These are phyloP conservation scores for Beverwykella pulmonaria DNA, from an alignment of 495 filamentous ascomycete species.

Conservation along the genomic window DNA sequence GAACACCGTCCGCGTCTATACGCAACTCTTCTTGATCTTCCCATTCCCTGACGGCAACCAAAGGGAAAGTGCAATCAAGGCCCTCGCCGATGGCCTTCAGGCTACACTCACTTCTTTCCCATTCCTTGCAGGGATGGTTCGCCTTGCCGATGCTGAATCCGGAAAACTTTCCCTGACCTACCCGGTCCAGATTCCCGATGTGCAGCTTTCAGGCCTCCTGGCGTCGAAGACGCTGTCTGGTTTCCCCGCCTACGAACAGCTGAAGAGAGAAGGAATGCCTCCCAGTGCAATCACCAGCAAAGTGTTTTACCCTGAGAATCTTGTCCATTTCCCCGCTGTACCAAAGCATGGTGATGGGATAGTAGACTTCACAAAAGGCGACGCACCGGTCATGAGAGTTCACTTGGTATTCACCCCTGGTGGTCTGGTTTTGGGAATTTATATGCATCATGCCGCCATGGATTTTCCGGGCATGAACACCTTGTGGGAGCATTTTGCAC, in stretches of 20 bases:
- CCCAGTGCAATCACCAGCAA: slow-evolving; percentile 1
- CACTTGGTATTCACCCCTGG: slow-evolving; percentile 26
- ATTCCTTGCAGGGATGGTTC: slow-evolving; percentile 23
- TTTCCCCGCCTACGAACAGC: slow-evolving; percentile 7
- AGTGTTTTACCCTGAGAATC: neutral
- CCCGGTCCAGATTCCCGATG: slow-evolving; percentile 6
- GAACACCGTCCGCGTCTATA: slow-evolving; percentile 6
- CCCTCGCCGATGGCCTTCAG: slow-evolving; percentile 18
- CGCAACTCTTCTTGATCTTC: slow-evolving; percentile 15
- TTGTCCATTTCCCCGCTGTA: slow-evolving; percentile 5
- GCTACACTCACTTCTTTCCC: slow-evolving; percentile 6
- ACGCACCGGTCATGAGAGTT: slow-evolving; percentile 7
- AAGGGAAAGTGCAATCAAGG: slow-evolving; percentile 12
- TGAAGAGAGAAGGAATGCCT: slow-evolving; percentile 19
- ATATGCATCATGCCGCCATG: slow-evolving; percentile 18
- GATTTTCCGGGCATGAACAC: slow-evolving; percentile 13
- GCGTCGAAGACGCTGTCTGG: neutral
- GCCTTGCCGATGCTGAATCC: slow-evolving; percentile 6
- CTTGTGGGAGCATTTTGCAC: slow-evolving; percentile 15
- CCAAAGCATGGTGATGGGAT: slow-evolving; percentile 12
- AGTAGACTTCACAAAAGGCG: neutral
- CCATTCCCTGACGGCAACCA: slow-evolving; percentile 12
- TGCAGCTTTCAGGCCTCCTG: neutral
- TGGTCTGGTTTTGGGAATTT: slow-evolving; percentile 21
- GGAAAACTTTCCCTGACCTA: slow-evolving; percentile 18